phyloP scores from a whole-genome alignment of 352 stramenopile species.

The Sclerospora graminicola region DNA sequence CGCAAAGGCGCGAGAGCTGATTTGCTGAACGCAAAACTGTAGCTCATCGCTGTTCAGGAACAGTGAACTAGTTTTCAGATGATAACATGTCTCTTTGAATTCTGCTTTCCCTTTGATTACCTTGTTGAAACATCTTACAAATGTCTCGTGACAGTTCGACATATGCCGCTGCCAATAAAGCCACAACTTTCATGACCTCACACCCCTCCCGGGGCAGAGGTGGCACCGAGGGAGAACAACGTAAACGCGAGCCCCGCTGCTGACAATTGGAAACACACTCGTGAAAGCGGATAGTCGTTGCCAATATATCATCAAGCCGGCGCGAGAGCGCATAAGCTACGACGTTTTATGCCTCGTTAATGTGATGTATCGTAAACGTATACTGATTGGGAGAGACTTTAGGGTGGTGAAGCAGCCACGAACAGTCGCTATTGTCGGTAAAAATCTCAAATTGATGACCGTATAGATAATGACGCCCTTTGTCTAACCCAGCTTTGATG shows the following conservation, averaged over 20 bases:
- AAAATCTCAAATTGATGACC: too few species aligned
- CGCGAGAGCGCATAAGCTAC: conserved; percentile 7
- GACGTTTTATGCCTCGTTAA: neutral
- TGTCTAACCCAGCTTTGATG: conserved; percentile 3
- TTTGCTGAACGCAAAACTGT: neutral
- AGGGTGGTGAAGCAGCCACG: too few species aligned
- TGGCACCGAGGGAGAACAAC: too few species aligned
- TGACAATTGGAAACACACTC: too few species aligned
- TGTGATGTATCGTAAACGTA: too few species aligned
- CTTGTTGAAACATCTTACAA: too few species aligned
- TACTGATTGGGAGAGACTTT: too few species aligned
- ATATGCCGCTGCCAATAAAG: neutral
- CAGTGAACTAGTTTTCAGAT: neutral
- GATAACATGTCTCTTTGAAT: too few species aligned
- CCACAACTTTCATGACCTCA: neutral
- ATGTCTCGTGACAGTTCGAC: neutral
- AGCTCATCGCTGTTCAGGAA: neutral
- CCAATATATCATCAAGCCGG: neutral
- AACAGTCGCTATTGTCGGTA: too few species aligned
- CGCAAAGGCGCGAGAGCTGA: neutral
- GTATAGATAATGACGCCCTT: conserved; percentile 8
- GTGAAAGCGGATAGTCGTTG: neutral
- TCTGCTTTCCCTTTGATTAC: neutral
- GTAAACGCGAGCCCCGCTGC: too few species aligned
- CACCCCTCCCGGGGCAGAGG: too few species aligned